Evolutionary conservation across 2,329 filamentous ascomycete genomes (phyloP), one percentile per base, ranked within the genome.

Genomic region (Penicillium fuscoglaucum): DNA sequence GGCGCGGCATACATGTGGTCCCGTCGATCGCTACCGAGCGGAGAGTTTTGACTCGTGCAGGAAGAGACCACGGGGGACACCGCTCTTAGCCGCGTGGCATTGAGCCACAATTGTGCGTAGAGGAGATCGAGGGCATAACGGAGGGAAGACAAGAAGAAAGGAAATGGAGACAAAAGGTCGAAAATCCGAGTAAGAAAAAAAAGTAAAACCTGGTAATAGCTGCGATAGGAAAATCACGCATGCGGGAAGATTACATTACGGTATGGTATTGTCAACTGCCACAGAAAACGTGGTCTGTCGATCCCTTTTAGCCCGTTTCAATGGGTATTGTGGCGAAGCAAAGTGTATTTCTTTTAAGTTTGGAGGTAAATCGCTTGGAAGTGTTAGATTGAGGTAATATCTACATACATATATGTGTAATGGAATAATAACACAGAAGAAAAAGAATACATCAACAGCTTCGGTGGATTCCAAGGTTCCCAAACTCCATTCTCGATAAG

Each of bases 1-100:
- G 7, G 5, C 33, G 33, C 40, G 48, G 13, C 61, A 63, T 66
- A 64, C 62, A 65, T 64, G 63, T 58, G 60, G 53, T 63, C 51
- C 55, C 39, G 64, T 49, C 61, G 60, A 67, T 66, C 60, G 59
- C 53, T 59, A 60, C 58, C 55, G 44, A 57, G 55, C 46, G 56
- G 40, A 57, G 62, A 63, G 39, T 58, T 57, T 55, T 55, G 58
- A 58, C 40, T 54, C 52, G 43, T 57, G 47, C 54, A 57, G 47
- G 31, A 45, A 31, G 24, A 53, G 37, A 57, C 45, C 54, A 63
- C 40, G 21, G n/a, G 15, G 46, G 13, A 46, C 55, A 47, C 58
- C 63, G 55, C 31, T 43, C 57, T 59, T 66, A 67, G 54, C 62
- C 59, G 56, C 65, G 64, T 53, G 61, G 61, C 57, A 61, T 63